Evolutionary conservation across 495 filamentous ascomycete species (phyloP).

Genomic region (Neurospora pannonica): DNA sequence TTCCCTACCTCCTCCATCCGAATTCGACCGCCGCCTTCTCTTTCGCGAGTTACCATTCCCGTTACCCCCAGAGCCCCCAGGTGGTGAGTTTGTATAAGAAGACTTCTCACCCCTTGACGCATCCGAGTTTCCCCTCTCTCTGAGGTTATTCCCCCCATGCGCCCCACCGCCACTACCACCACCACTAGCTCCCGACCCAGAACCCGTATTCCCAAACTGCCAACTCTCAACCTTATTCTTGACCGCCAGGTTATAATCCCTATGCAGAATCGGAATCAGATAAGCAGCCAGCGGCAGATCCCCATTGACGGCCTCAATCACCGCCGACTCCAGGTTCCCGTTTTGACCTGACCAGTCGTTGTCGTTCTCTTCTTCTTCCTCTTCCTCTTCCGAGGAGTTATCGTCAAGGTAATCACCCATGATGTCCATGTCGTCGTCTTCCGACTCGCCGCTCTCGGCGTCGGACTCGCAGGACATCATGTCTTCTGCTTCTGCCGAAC

Average conservation of each 20-base stretch:
- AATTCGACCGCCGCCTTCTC: slow-evolving; percentile 9
- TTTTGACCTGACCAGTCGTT: slow-evolving; percentile 21
- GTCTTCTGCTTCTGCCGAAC: not conserved
- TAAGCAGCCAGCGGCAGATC: slow-evolving; percentile 13
- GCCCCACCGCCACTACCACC: not conserved
- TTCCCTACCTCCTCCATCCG: slow-evolving; percentile 4
- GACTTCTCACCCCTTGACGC: slow-evolving; percentile 6
- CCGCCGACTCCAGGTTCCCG: slow-evolving; percentile 12
- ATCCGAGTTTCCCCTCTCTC: not conserved
- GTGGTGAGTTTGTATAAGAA: not conserved
- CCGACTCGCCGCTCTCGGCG: not conserved
- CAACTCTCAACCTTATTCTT: slow-evolving; percentile 17
- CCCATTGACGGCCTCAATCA: slow-evolving; percentile 15
- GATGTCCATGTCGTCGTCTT: slow-evolving; percentile 7
- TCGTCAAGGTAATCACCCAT: slow-evolving; percentile 4
- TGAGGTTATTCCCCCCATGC: not conserved
- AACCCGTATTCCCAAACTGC: slow-evolving; percentile 8
- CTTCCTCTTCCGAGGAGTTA: slow-evolving; percentile 5
- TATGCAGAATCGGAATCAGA: slow-evolving; percentile 15
- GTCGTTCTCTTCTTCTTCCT: slow-evolving; percentile 7
- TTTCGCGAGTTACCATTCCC: slow-evolving; percentile 4
- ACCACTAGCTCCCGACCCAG: not conserved
- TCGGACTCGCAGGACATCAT: not conserved
- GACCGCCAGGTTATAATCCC: slow-evolving; percentile 9
- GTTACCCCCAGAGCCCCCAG: not conserved